Evolutionary conservation across 345 rosid species (phyloP), one percentile per base, ranked within the genome.

Genomic region (Aegle marmelos): DNA sequence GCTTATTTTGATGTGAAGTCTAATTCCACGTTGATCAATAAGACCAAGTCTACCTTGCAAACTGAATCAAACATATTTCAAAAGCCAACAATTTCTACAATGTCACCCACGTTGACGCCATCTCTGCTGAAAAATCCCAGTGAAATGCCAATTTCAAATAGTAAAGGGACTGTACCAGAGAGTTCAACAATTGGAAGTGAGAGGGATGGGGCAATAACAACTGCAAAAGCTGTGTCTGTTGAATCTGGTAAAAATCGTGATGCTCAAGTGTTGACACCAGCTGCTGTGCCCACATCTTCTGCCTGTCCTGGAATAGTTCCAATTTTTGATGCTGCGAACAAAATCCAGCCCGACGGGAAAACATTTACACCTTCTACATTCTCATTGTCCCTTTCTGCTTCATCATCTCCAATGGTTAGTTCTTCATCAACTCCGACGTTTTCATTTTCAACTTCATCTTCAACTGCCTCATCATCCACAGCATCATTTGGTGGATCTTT

Each of bases 341-440:
- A 78, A 81, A 79, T 68, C 84, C 86, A 81, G 79, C 82, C 87
- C 71, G 76, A 87, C 81, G 89, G 85, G 73, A 85, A 71, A 74
- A 62, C 57, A 41, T 76, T 83, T 4, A 72, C 17, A 39, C 70
- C 84, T 59, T 76, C 85, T 86, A 73, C 85, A 58, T 79, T 87
- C 72, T 83, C 85, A 14, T 70, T 71, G 72, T 75, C 89, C 28
- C 81, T 72, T 73, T 75, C 86, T 45, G 80, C 87, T 81, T 73
- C 87, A 36, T 84, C 89, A 65, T 81, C 88, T 84, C 78, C 87
- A 61, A 72, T 73, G 65, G 39, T 50, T 37, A 68, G 56, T 78
- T 74, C 89, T 74, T 81, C 85, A 72, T 28, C 65, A 5, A 57
- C 80, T 30, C 73, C 76, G 24, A 78, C 72, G 67, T 78, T 82